These are phyloP conservation scores for Meyerozyma guilliermondii DNA, from an alignment of 1,139 yeast species.

Conservation along the genomic window DNA sequence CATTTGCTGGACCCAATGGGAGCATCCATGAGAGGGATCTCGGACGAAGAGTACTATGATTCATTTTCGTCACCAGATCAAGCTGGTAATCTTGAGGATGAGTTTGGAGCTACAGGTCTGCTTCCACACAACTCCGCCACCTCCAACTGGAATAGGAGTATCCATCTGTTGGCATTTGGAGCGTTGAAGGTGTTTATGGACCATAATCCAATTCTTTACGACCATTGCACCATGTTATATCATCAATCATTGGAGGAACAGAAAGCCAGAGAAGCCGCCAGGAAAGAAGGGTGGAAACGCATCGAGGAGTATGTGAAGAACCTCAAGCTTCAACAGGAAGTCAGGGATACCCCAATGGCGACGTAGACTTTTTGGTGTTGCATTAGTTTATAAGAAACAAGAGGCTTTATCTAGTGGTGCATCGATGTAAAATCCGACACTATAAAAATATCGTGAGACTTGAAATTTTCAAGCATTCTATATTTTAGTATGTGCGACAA, in stretches of 20 bases:
- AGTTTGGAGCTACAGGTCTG: slow-evolving; percentile 21
- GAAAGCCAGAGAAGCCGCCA: slow-evolving; percentile 52
- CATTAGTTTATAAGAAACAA: not conserved
- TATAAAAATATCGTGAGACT: not conserved
- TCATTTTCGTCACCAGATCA: slow-evolving; percentile 37
- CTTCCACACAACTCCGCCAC: slow-evolving; percentile 46
- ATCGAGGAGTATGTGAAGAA: slow-evolving; percentile 57
- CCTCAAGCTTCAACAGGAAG: slow-evolving; percentile 14
- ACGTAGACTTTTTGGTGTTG: not conserved
- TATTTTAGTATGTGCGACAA: not conserved
- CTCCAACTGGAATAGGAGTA: slow-evolving; percentile 82
- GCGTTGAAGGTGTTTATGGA: slow-evolving; percentile 93
- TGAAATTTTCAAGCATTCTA: not conserved
- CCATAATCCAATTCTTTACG: slow-evolving; percentile 85
- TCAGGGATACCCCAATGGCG: not conserved
- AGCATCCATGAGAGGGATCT: slow-evolving; percentile 23
- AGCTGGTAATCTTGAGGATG: slow-evolving; percentile 20
- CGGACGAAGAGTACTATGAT: slow-evolving; percentile 44
- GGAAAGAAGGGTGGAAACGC: slow-evolving; percentile 72
- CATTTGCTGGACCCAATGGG: slow-evolving; percentile 12
- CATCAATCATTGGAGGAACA: slow-evolving; percentile 70
- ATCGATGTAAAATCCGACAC: not conserved
- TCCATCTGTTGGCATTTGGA: slow-evolving; percentile 84
- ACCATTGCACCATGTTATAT: slow-evolving; percentile 84
- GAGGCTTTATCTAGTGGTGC: not conserved